Evolutionary conservation across 805 yeast species (phyloP).

Genomic region (Sungouiozyma intestinalis): DNA sequence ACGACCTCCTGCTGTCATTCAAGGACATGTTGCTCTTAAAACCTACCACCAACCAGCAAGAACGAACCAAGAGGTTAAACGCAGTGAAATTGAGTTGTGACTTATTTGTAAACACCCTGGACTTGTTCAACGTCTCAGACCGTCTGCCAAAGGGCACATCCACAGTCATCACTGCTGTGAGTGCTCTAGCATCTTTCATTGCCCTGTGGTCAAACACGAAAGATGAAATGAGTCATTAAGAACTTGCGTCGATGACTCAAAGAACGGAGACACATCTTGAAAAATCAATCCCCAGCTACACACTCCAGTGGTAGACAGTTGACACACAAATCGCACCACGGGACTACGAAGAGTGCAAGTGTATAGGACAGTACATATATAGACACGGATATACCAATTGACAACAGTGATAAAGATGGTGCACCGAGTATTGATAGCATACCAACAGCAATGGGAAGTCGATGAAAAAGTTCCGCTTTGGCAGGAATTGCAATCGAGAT

Average conservation of each 20-base stretch:
- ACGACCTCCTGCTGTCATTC: constrained; percentile 48
- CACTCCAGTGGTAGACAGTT: not conserved
- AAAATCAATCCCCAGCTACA: not conserved
- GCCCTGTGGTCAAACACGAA: constrained; percentile 21
- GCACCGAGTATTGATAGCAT: constrained; percentile 21
- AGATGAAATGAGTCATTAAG: constrained; percentile 1
- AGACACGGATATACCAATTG: not conserved
- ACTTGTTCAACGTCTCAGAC: constrained; percentile 31
- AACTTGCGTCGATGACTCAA: not conserved
- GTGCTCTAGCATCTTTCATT: constrained; percentile 21
- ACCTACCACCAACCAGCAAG: not conserved
- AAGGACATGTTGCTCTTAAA: constrained; percentile 21
- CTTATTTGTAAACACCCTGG: constrained; percentile 37
- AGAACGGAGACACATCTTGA: not conserved
- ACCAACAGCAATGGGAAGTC: constrained; percentile 33
- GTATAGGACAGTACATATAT: not conserved
- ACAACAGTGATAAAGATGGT: not conserved
- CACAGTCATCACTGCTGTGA: constrained; percentile 19
- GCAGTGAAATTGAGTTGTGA: constrained; percentile 19
- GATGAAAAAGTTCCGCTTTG: constrained; percentile 39
- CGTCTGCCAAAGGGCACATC: constrained; percentile 23
- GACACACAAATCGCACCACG: not conserved
- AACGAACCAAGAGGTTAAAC: not conserved
- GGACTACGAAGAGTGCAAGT: too few species aligned
- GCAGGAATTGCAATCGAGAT: constrained; percentile 29